These are phyloP conservation scores for Salix suchowensis DNA, from an alignment of 345 rosid genomes.

Conservation along the genomic window DNA sequence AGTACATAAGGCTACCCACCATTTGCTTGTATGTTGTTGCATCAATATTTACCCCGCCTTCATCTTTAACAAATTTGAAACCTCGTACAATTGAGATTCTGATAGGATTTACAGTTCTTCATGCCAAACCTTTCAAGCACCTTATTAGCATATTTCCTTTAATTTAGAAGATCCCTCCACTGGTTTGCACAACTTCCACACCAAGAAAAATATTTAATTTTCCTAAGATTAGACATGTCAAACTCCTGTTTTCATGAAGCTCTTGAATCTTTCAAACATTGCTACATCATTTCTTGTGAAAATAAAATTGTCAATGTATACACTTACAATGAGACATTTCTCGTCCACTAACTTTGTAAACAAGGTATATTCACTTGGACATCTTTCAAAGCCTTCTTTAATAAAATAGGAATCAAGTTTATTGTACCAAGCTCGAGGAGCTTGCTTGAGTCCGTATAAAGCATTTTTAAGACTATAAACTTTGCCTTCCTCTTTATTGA, in stretches of 20 bases:
- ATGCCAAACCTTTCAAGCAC: neutral
- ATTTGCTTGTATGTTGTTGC: neutral
- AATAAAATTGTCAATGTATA: neutral
- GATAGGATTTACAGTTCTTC: neutral
- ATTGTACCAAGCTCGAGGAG: neutral
- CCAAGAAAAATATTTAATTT: neutral
- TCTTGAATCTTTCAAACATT: neutral
- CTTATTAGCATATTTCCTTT: neutral
- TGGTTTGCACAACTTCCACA: neutral
- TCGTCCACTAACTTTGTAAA: neutral
- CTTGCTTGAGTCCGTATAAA: neutral
- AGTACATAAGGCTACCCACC: no score
- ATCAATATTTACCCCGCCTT: neutral
- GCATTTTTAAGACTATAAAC: neutral
- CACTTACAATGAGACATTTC: neutral
- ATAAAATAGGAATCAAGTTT: neutral
- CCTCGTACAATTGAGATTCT: neutral
- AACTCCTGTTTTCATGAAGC: neutral
- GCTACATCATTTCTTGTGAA: neutral
- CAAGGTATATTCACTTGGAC: neutral
- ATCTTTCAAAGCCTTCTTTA: neutral
- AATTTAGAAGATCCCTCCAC: neutral
- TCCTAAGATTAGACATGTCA: neutral
- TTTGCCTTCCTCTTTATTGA: neutral
- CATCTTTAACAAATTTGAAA: neutral